Percentiles rank a stretch among this genome's conserved stretches.
Evolutionary conservation across 106 monocot species (phyloP).

Genomic region (Dioscorea alata): DNA sequence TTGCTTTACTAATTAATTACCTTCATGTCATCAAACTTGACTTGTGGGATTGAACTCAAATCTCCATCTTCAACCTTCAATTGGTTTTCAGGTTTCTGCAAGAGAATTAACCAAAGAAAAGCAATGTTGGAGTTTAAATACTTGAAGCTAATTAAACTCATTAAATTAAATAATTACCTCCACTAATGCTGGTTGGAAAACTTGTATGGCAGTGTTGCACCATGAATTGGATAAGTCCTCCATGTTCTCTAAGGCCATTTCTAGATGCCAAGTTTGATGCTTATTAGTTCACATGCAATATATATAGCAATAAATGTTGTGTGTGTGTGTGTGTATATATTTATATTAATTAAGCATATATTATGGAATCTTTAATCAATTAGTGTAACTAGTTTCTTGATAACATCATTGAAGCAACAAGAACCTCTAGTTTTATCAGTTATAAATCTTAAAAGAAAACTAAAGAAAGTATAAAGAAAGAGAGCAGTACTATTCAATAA

Average conservation of each 20-base stretch:
- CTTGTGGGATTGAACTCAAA: conserved; percentile 18
- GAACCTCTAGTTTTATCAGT: no score
- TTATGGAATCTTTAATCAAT: conserved; percentile 17
- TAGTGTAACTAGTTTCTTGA: conserved; percentile 14
- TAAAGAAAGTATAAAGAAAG: no score
- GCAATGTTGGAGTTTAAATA: not conserved
- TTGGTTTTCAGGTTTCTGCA: conserved; percentile 29
- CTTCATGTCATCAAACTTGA: conserved; percentile 68
- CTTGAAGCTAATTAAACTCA: conserved; percentile 12
- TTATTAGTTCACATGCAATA: no score
- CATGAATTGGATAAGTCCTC: conserved; percentile 45
- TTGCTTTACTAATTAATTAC: conserved; percentile 17
- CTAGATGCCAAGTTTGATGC: no score
- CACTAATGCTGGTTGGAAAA: conserved; percentile 27
- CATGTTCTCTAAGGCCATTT: not conserved
- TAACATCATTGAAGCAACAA: not conserved
- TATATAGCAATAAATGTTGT: no score
- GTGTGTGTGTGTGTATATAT: conserved; percentile 4
- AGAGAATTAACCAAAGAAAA: not conserved
- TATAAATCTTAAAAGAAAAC: no score
- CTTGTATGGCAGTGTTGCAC: conserved; percentile 54
- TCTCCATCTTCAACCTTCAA: conserved; percentile 25
- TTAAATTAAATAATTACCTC: conserved; percentile 4
- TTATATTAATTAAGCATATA: not conserved
- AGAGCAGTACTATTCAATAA: no score